These are phyloP conservation scores for Solanum aculeatissimum DNA, from an alignment of 305 asterid species.

Conservation along the genomic window DNA sequence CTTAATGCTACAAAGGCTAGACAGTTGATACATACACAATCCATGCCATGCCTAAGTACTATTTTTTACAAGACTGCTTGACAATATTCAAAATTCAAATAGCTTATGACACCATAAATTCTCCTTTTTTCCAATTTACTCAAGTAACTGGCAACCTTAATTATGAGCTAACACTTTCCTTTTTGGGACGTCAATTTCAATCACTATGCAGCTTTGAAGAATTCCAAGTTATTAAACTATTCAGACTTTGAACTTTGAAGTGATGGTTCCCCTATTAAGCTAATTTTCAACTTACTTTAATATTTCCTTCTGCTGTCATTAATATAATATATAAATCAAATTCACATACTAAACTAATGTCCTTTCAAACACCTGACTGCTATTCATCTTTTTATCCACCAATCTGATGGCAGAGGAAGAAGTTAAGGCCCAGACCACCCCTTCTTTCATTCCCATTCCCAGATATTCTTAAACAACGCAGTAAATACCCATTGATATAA, in stretches of 20 bases:
- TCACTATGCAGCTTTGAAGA: background rate
- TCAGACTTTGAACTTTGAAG: background rate
- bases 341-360: background rate
- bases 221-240: background rate
- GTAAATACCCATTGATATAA: background rate
- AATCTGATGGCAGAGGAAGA: background rate
- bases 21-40: background rate
- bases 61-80: background rate
- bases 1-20: background rate
- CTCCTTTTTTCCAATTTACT: background rate
- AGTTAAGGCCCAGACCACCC: background rate
- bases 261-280: background rate
- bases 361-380: background rate
- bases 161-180: background rate
- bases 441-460: background rate
- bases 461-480: background rate
- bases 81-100: background rate
- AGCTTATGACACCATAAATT: background rate
- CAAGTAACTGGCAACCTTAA: background rate
- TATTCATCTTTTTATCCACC: background rate
- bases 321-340: background rate
- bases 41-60: background rate
- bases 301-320: background rate
- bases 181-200: background rate
- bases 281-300: background rate